These are phyloP conservation scores for Nemophila menziesii DNA, from an alignment of 257 asterid species.

Conservation along the genomic window DNA sequence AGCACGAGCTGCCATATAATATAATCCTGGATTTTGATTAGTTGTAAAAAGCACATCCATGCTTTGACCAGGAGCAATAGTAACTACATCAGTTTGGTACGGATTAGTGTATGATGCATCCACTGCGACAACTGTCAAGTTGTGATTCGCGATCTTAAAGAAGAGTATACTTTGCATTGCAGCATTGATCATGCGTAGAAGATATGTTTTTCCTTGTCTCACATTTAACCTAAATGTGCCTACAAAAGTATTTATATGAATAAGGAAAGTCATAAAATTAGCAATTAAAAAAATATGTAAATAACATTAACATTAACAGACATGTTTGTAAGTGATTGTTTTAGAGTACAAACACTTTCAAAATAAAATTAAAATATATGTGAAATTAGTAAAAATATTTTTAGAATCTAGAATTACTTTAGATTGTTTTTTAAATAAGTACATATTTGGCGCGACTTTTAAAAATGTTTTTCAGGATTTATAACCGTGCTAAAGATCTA, in stretches of 20 bases:
- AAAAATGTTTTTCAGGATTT: no score
- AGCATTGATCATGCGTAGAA: conserved; percentile 48
- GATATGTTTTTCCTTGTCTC: conserved; percentile 35
- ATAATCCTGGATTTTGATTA: conserved; percentile 23
- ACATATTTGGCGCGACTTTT: no score
- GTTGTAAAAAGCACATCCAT: conserved; percentile 40
- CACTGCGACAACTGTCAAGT: conserved; percentile 32
- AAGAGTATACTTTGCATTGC: conserved; percentile 41
- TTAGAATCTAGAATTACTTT: no score
- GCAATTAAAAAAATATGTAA: no score
- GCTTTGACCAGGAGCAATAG: conserved; percentile 45
- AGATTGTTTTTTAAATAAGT: no score
- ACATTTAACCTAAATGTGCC: conserved; percentile 28
- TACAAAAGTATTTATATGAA: neutral
- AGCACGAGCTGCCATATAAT: conserved; percentile 43
- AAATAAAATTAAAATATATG: no score
- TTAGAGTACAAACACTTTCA: no score
- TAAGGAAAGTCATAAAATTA: neutral
- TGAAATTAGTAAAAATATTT: no score
- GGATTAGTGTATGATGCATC: conserved; percentile 47
- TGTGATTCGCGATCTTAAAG: conserved; percentile 44
- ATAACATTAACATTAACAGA: no score
- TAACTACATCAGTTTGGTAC: conserved; percentile 36
- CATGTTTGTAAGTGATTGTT: no score
- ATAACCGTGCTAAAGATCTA: no score